Base-by-base conservation (phyloP, 352 stramenopile species). In the Globisporangium emineosum region DNA sequence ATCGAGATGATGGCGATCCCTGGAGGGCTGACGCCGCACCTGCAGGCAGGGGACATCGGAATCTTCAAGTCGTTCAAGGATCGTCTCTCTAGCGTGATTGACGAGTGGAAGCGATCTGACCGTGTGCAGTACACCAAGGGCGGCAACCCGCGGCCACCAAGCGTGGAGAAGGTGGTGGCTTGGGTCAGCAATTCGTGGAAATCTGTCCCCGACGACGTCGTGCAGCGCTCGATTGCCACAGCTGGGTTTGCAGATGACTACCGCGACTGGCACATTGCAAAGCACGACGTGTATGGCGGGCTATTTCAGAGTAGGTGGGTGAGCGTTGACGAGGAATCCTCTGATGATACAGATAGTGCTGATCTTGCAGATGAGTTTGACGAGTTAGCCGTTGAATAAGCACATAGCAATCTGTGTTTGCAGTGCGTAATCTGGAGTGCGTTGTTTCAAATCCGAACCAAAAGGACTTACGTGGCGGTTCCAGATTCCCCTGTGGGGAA, bases 281-380 rank as follows among this genome's bases (percentile, higher is more conserved):
- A 63, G 21, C 65, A 67, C 60, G 60, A 67, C 43, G 65, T 71
- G 23, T 67, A 64, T n/a, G 53, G 43, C 12, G 49, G 49, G 8
- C 47, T 32, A 6, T 32, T 53, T 32, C 47, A 53, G 21, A 32
- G 47, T 32, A 32, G 21, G 47, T 53, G 47, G 23, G 10, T 53
- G 47, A 53, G 47, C 21, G 47, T 21, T 32, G 47, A 32, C 21
- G 47, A 53, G 47, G 47, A 53, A 53, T 53, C 23, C 21, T 53
- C 47, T 3, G 23, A 53, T 53, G 47, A 53, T 32, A n/a, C 7
- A 32, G 10, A 53, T 32, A 32, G 47, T 53, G 47, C 21, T 32
- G 47, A 33, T 53, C 47, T 53, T 53, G 47, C 47, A 32, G 47
- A 53, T 53, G 47, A 53, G 47, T 32, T 53, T 53, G 47, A 32